Evolutionary conservation across 176 grass and related monocot genomes (phyloP), one percentile per base, ranked within the genome.

Genomic region (Stipa capillata): DNA sequence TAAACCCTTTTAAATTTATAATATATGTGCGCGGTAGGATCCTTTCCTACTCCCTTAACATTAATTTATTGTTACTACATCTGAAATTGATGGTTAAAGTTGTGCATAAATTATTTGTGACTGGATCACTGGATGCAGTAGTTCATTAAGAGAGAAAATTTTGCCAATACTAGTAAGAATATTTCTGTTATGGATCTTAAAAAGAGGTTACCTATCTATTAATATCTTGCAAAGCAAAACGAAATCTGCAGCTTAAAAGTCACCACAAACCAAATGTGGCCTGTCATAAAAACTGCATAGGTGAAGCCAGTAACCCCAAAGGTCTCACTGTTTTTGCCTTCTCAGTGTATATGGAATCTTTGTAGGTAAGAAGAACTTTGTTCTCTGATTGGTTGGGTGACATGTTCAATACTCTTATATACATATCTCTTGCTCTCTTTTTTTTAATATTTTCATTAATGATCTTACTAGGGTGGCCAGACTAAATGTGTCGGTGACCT

Each of bases 381-480:
- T 69, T 41, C 23, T 71, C 35, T 58, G 42, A 61, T 60, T 78
- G 16, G 7, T 40, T 1, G 6, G 29, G 16, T 51, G 34, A 24
- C 65, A 41, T 79, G 45, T 23, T 83, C 39, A n/a, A 69, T 48
- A 50, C 37, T 43, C 35, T 69, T 10, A 48, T 57, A 50, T 43
- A 44, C 25, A 32, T 41, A 33, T 41, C 51, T 35, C 31, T 9
- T 77, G 17, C 29, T 67, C 13, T 29, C 18, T 24, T 65, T 24
- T 6, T 74, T 10, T 58, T n/a, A n/a, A 37, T 47, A 11, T 54
- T 88, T 79, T 25, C 18, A 42, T 60, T 79, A 47, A 60, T 69
- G 47, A 7, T 18, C 9, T 28, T 65, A 33, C 28, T 54, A 88
- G 86, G 80, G 31, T 88, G 81, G 59, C 24, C 67, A 48, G 47